Evolutionary conservation across 2,329 filamentous ascomycete genomes (phyloP).

Genomic region (Phialemoniopsis sp.): DNA sequence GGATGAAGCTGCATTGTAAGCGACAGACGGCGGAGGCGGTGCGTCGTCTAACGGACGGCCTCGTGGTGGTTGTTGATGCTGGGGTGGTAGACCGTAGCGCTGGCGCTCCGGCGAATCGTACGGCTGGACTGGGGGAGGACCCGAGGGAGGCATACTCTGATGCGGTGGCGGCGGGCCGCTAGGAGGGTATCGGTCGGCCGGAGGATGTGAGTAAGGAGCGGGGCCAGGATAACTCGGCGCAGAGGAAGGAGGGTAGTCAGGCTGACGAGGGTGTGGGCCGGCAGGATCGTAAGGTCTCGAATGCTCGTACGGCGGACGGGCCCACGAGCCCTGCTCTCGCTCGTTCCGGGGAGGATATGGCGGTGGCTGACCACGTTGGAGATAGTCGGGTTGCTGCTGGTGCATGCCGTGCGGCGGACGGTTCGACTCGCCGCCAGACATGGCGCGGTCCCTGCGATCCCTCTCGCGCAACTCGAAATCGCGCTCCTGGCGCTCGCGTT

Average conservation of each 20-base stretch:
- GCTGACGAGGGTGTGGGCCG: constrained; percentile 36
- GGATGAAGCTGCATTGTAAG: constrained; percentile 36
- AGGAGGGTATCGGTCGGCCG: constrained; percentile 33
- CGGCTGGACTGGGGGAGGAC: constrained; percentile 24
- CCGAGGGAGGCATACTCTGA: constrained; percentile 20
- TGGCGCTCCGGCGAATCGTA: constrained; percentile 50
- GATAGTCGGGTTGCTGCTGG: constrained; percentile 37
- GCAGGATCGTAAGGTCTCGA: constrained; percentile 36
- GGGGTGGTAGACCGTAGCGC: constrained; percentile 27
- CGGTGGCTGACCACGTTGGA: constrained; percentile 29
- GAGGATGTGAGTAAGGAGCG: constrained; percentile 28
- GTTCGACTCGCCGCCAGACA: constrained; percentile 42
- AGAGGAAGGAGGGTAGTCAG: constrained; percentile 43
- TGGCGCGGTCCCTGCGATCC: constrained; percentile 36
- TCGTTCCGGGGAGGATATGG: constrained; percentile 39
- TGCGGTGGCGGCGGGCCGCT: constrained; percentile 25
- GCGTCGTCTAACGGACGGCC: constrained; percentile 41
- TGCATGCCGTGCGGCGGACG: constrained; percentile 35
- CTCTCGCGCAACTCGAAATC: constrained; percentile 21
- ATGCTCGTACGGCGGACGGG: constrained; percentile 35
- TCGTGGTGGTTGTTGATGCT: constrained; percentile 29
- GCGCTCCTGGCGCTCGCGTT: constrained; percentile 38
- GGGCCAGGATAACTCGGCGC: constrained; percentile 31
- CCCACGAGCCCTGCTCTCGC: constrained; percentile 32
- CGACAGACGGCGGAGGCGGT: constrained; percentile 44